Conservation (phyloP, 306 rosid species). For the Quercus glauca region DNA sequence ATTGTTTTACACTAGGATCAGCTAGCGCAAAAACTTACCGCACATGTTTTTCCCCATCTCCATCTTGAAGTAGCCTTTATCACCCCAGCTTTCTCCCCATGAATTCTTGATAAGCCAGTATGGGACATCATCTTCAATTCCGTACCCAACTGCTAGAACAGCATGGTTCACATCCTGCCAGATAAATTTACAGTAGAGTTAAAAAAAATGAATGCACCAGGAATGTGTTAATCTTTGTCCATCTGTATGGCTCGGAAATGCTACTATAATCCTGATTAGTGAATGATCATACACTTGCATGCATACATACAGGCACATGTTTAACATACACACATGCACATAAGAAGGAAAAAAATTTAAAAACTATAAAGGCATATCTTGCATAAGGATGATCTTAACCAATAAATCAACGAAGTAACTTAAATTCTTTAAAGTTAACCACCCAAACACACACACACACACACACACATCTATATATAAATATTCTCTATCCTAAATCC, state of each 20-base stretch:
- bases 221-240: not conserved
- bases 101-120: conserved; percentile 94
- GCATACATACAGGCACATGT: too few species aligned
- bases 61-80: conserved; percentile 93
- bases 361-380: not conserved
- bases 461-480: too few species aligned
- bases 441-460: too few species aligned
- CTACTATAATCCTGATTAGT: too few species aligned
- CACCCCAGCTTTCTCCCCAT: conserved; percentile 87
- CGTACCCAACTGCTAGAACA: conserved; percentile 94
- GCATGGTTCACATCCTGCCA: conserved; percentile 98
- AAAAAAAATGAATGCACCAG: not conserved
- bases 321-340: too few species aligned
- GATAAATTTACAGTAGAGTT: conserved; percentile 11
- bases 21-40: conserved; percentile 52
- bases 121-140: conserved; percentile 64
- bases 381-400: not conserved
- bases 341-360: not conserved
- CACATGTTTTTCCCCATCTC: conserved; percentile 95
- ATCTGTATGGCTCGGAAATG: not conserved
- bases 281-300: too few species aligned
- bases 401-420: not conserved
- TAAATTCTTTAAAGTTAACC: not conserved
- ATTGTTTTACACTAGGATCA: not conserved
- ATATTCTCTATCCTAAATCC: not conserved